A percentile compares a stretch with the other conserved stretches of the same genome.
phyloP scores from a whole-genome alignment of 148 eudicot species.

The Bassia scoparia region DNA sequence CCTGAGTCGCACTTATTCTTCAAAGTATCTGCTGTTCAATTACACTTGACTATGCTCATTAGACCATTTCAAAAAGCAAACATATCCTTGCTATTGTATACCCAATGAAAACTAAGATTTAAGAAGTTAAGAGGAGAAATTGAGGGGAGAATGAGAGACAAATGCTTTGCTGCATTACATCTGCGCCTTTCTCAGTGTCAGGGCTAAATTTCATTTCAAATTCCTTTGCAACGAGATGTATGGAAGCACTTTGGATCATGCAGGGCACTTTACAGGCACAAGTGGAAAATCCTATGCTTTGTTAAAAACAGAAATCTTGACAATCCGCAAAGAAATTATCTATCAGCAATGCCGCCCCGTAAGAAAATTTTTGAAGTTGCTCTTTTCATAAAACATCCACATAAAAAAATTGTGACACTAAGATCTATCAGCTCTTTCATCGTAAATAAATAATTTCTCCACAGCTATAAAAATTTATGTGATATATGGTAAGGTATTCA shows the following conservation, averaged over 20 bases:
- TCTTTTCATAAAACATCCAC: not conserved
- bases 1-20: too few relatives aligned
- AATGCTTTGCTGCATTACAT: too few relatives aligned
- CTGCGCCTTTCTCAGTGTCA: not conserved
- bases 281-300: not conserved
- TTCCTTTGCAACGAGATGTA: not conserved
- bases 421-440: not conserved
- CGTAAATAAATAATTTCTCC: too few relatives aligned
- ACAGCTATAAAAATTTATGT: too few relatives aligned
- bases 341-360: conserved; percentile 16
- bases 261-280: conserved; percentile 24
- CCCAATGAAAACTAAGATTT: too few relatives aligned
- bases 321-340: conserved; percentile 1
- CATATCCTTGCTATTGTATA: too few relatives aligned
- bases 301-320: conserved; percentile 19
- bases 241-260: conserved; percentile 20
- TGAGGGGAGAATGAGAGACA: too few relatives aligned
- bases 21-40: too few relatives aligned
- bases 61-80: too few relatives aligned
- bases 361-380: conserved; percentile 21
- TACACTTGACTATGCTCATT: too few relatives aligned
- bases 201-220: not conserved
- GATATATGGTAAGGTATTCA: conserved; percentile 14
- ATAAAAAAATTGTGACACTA: not conserved
- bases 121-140: too few relatives aligned